Percentiles rank a stretch among this genome's conserved stretches.
Conservation (phyloP, 352 stramenopile species). For the Nothophytophthora sp. region DNA sequence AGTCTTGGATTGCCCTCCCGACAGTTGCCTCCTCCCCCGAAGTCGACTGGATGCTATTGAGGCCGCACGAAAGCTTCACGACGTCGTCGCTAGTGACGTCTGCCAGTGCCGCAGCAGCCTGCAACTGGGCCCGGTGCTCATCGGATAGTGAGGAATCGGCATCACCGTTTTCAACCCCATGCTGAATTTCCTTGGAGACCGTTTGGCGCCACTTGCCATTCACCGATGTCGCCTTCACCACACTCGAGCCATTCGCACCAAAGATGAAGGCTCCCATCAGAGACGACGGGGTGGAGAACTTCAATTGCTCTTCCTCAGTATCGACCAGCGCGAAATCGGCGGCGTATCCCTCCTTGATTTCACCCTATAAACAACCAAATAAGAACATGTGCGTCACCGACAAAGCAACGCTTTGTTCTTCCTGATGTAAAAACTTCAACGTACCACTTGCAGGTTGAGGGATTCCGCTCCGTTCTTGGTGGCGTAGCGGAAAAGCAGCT, state of each 20-base stretch:
- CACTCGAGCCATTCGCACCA: conserved; percentile 63
- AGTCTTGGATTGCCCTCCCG: conserved; percentile 62
- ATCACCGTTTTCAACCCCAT: background rate
- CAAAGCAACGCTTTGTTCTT: no score
- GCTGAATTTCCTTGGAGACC: conserved; percentile 14
- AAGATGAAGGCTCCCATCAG: conserved; percentile 75
- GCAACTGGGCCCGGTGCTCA: conserved; percentile 47
- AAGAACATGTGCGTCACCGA: no score
- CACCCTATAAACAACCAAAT: conserved; percentile 53
- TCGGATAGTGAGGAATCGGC: conserved; percentile 26
- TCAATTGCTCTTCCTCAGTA: conserved; percentile 70
- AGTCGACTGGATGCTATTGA: conserved; percentile 76
- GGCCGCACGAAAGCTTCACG: conserved; percentile 55
- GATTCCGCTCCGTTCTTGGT: conserved; percentile 67
- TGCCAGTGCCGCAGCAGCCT: conserved; percentile 47
- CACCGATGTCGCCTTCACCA: conserved; percentile 73
- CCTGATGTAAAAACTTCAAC: no score
- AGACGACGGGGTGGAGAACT: conserved; percentile 55
- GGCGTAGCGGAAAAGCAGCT: conserved; percentile 67
- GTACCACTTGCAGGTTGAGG: conserved; percentile 72
- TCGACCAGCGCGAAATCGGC: conserved; percentile 78
- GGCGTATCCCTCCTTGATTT: conserved; percentile 64
- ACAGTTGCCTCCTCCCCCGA: conserved; percentile 75
- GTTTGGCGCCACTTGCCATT: conserved; percentile 72
- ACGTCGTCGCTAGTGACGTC: conserved; percentile 65